Base-by-base conservation (phyloP, 2,329 filamentous ascomycete species). In the Talaromyces sp. region DNA sequence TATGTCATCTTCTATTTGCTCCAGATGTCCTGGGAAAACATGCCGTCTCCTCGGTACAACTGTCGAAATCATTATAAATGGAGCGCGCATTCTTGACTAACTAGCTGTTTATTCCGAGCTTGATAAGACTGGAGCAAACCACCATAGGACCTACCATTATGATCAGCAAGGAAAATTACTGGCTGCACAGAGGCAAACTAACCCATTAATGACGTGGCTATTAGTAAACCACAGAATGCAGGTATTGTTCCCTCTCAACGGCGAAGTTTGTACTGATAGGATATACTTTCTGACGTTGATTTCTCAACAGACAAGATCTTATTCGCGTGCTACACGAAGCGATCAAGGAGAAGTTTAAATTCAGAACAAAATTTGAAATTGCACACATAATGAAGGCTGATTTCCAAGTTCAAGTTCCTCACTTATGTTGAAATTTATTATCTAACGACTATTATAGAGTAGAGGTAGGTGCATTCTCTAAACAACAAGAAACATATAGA, bases 41-140 rank as follows among this genome's bases (percentile, higher is more conserved):
- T 31, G 19, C 61, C 0, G 68, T 0, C 69, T 75, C 19, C 69
- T 77, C 0, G 82, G 83, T 1, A 80, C 80, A 0, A 77, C 74
- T 2, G 81, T 85, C 35, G 79, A 74, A 0, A 64, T 84, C 0
- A 62, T 74, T 1, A 71, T 81, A 0, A 75, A 79, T 27, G 79
- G 79, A 0, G 62, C 69, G 5, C 72, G 79, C 0, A 77, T 84
- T 2, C 65, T 84, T 0, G 81, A 84, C 56, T 82, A 85, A 65
- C 64, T 85, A 0, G 80, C 77, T 0, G 61, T 74, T 31, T 77
- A 56, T 27, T 35, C 32, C 3, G 27, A 24, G 12, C 35, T 43
- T 24, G 54, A 43, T 41, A 43, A 26, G 26, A 24, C 41, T 38
- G 52, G 52, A 24, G 52, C 29, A 32, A 54, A 54, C 14, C 52